A percentile compares a stretch with the other conserved stretches of the same genome.
phyloP scores from a whole-genome alignment of 805 yeast genomes.

The Zygoascus biomembranicola region DNA sequence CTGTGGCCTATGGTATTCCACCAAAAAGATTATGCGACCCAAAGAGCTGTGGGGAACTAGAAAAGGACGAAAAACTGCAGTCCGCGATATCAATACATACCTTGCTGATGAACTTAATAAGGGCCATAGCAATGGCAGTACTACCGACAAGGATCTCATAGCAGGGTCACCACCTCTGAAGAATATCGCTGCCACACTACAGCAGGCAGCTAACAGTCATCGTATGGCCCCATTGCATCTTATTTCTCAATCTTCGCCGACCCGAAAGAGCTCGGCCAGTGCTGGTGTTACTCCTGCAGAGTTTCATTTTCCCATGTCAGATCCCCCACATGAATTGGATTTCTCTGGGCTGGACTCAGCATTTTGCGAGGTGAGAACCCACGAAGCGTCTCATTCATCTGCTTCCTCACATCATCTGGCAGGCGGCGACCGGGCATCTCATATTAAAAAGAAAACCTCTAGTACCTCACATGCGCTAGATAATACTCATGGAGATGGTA shows the following conservation, averaged over 20 bases:
- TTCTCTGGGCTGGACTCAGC: not conserved
- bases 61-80: constrained; percentile 1
- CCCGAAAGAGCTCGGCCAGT: not conserved
- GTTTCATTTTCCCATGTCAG: not conserved
- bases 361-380: not conserved
- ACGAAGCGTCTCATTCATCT: not conserved
- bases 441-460: not conserved
- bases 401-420: not conserved
- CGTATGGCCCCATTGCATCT: not conserved
- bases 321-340: not conserved
- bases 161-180: not conserved
- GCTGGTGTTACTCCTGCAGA: not conserved
- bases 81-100: not conserved
- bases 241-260: not conserved
- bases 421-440: not conserved
- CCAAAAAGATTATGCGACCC: constrained; percentile 20
- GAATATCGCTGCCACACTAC: not conserved
- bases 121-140: not conserved
- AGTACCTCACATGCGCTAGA: not conserved
- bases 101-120: not conserved
- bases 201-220: not conserved
- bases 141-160: not conserved
- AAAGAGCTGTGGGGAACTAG: constrained; percentile 15
- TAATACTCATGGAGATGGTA: not conserved
- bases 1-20: constrained; percentile 20